Evolutionary conservation across 192 early-diverging fungal species (phyloP).

Genomic region (Coemansia sp.): DNA sequence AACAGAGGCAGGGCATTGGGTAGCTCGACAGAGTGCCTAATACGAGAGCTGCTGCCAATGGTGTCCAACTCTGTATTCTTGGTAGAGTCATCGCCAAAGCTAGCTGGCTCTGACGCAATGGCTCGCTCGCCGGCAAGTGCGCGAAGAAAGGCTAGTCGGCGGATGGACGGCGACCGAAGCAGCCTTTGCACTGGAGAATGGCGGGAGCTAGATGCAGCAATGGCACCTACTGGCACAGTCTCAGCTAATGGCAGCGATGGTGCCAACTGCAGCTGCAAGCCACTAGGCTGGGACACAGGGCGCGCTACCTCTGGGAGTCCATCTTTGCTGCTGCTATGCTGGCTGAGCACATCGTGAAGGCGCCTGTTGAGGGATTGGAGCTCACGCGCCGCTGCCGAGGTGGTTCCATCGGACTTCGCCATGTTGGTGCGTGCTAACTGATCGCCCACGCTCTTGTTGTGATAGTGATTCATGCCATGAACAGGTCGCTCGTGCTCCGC

Average conservation of each 20-base stretch:
- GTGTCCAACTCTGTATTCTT: background rate
- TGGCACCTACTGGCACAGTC: background rate
- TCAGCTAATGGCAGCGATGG: background rate
- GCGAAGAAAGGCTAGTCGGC: constrained; percentile 19
- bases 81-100: background rate
- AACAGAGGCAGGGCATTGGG: background rate
- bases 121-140: constrained; percentile 8
- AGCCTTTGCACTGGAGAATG: constrained; percentile 5
- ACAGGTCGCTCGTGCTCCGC: constrained; percentile 3
- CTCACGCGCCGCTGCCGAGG: constrained; percentile 3
- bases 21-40: background rate
- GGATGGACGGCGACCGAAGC: constrained; percentile 23
- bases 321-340: background rate
- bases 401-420: background rate
- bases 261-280: background rate
- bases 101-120: background rate
- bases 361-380: constrained; percentile 23
- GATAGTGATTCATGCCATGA: background rate
- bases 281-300: background rate
- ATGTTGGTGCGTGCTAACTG: background rate
- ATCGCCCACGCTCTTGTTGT: background rate
- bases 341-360: constrained; percentile 29
- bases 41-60: background rate
- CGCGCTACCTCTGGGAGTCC: background rate
- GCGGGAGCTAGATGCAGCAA: background rate